Conservation (phyloP, 75 land plant species). For the Isoetes taiwanensis region DNA sequence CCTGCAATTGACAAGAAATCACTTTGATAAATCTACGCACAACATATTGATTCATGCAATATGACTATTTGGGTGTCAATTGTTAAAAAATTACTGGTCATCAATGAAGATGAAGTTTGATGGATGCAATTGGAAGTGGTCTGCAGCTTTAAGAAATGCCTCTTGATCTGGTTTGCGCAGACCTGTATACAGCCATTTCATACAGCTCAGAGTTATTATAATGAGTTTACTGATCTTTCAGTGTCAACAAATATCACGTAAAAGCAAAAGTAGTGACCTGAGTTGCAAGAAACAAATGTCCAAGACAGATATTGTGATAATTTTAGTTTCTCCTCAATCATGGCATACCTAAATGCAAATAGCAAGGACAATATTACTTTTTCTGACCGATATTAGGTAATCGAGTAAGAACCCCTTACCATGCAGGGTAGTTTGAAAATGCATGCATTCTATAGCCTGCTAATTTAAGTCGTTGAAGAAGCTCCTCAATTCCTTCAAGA, state of each 20-base stretch:
- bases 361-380: no score
- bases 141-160: conserved; percentile 41
- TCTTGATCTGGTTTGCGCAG: conserved; percentile 74
- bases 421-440: conserved; percentile 81
- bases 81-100: conserved; percentile 49
- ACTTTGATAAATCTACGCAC: not conserved
- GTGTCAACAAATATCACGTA: not conserved
- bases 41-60: not conserved
- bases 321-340: conserved; percentile 84
- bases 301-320: conserved; percentile 76
- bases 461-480: conserved; percentile 41
- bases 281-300: conserved; percentile 78
- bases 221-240: not conserved
- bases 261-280: no score
- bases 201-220: not conserved
- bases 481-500: conserved; percentile 65
- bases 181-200: conserved; percentile 28
- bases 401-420: conserved; percentile 38
- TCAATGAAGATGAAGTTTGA: conserved; percentile 68
- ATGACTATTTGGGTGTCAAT: not conserved
- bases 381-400: not conserved
- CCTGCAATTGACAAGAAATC: conserved; percentile 15
- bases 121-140: conserved; percentile 52
- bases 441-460: conserved; percentile 80
- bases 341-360: no score